phyloP scores from a whole-genome alignment of 1,284 basidiomycete genomes.

The Pseudozyma pruni region DNA sequence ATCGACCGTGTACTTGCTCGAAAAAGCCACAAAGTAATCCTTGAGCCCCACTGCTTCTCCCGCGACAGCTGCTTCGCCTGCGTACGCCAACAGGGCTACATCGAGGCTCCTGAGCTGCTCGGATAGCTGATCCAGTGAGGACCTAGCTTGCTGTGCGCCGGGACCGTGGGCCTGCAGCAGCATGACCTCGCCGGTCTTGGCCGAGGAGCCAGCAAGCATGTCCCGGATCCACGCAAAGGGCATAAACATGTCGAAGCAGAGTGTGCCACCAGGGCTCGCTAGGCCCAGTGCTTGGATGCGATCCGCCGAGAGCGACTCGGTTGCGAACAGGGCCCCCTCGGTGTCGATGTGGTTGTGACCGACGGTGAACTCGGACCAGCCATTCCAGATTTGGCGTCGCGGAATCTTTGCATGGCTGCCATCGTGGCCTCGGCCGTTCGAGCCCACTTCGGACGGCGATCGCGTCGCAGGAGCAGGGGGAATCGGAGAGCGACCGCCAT shows the following conservation, averaged over 20 bases:
- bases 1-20: conserved; percentile 33
- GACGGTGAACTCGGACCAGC: conserved; percentile 15
- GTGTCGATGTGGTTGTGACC: conserved; percentile 13
- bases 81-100: conserved; percentile 23
- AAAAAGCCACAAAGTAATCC: conserved; percentile 31
- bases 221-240: conserved; percentile 36
- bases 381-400: conserved; percentile 4
- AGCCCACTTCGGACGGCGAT: conserved; percentile 11
- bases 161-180: conserved; percentile 18
- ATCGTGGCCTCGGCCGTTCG: neutral
- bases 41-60: neutral
- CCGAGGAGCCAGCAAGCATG: conserved; percentile 5
- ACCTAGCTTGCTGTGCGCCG: neutral
- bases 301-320: conserved; percentile 5
- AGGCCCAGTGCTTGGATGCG: conserved; percentile 16
- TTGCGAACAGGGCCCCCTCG: conserved; percentile 16
- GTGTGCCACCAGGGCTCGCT: conserved; percentile 1
- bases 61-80: neutral
- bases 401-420: neutral
- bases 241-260: conserved; percentile 26
- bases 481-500: neutral
- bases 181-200: conserved; percentile 13
- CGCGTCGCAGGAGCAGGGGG: neutral
- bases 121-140: conserved; percentile 27
- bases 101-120: conserved; percentile 25